These are phyloP conservation scores for Clonostachys rosea DNA, from an alignment of 2,329 filamentous ascomycete species.

Conservation along the genomic window DNA sequence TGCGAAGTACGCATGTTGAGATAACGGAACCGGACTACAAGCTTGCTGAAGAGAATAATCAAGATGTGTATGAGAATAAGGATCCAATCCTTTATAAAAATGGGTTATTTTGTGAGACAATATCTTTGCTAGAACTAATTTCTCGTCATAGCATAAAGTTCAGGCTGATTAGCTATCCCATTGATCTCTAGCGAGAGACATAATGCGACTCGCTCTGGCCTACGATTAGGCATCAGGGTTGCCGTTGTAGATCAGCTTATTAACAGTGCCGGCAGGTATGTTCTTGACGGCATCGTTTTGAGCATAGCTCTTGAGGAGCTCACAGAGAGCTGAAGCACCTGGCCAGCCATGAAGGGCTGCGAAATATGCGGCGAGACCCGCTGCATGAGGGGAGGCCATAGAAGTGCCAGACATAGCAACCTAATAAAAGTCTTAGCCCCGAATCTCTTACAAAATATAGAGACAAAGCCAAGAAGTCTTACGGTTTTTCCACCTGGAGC, in stretches of 20 bases:
- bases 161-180: too few relatives aligned
- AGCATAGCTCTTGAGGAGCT: slow-evolving; percentile 36
- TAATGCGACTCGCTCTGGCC: too few relatives aligned
- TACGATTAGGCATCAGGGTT: neutral
- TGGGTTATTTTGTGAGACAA: too few relatives aligned
- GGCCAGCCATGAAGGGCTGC: slow-evolving; percentile 32
- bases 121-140: too few relatives aligned
- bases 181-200: too few relatives aligned
- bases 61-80: too few relatives aligned
- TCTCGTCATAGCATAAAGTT: too few relatives aligned
- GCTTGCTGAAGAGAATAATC: too few relatives aligned
- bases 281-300: slow-evolving; percentile 31
- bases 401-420: slow-evolving; percentile 34
- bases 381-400: slow-evolving; percentile 33
- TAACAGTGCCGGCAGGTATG: slow-evolving; percentile 37
- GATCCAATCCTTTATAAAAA: too few relatives aligned
- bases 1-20: too few relatives aligned
- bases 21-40: too few relatives aligned
- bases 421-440: neutral
- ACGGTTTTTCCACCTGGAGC: neutral
- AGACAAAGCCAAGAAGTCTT: neutral
- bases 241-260: slow-evolving; percentile 53
- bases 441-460: neutral
- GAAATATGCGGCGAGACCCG: slow-evolving; percentile 34
- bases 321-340: slow-evolving; percentile 39